phyloP scores from a whole-genome alignment of 345 rosid genomes.

The rapeseed (Brassica napus) region DNA sequence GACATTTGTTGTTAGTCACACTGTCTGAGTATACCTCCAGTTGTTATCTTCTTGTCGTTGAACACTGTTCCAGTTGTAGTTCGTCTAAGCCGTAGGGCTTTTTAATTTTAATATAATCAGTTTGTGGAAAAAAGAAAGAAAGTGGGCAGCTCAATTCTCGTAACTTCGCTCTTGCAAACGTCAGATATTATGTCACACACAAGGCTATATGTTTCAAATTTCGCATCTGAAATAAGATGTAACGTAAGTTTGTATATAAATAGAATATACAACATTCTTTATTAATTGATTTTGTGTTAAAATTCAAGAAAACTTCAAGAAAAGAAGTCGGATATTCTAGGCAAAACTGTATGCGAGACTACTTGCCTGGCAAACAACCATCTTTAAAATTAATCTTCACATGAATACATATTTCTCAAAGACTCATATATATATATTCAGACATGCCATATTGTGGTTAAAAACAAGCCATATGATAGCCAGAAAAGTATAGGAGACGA shows the following conservation, averaged over 20 bases:
- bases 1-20: too few species aligned
- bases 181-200: too few species aligned
- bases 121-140: too few species aligned
- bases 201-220: neutral
- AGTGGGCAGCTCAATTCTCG: too few species aligned
- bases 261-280: neutral
- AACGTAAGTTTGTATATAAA: neutral
- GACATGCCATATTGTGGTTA: neutral
- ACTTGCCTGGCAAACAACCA: neutral
- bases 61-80: too few species aligned
- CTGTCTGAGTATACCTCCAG: too few species aligned
- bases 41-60: too few species aligned
- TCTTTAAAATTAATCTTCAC: neutral
- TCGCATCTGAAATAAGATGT: too few species aligned
- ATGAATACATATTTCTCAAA: neutral
- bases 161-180: too few species aligned
- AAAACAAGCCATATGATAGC: neutral
- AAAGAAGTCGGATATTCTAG: neutral
- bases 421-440: neutral
- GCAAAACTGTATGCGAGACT: neutral
- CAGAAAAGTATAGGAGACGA: neutral
- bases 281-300: neutral
- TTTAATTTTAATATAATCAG: too few species aligned
- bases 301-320: neutral
- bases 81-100: too few species aligned